Percentiles rank a stretch among this genome's conserved stretches.
Conservation (phyloP, 768 basidiomycete genomes). For the Naganishia vishniacii region DNA sequence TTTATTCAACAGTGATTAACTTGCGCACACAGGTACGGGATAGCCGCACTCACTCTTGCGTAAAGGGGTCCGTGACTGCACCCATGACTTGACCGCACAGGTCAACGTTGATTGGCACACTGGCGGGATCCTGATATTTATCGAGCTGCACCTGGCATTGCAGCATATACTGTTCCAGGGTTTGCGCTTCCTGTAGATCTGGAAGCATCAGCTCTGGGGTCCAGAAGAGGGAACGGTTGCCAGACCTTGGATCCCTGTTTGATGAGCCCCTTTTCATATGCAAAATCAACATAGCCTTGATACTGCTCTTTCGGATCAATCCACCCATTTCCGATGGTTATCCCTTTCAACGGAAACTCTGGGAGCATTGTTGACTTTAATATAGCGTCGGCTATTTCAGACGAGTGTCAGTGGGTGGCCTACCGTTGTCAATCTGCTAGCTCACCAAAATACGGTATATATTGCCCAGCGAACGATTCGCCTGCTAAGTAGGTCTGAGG, state of each 20-base stretch:
- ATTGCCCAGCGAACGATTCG: conserved; percentile 96
- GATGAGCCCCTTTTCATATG: conserved; percentile 69
- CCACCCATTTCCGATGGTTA: conserved; percentile 97
- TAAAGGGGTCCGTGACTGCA: conserved; percentile 48
- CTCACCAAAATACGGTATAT: conserved; percentile 88
- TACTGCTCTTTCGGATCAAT: conserved; percentile 86
- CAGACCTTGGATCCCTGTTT: conserved; percentile 65
- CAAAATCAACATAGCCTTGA: conserved; percentile 79
- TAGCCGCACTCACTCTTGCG: conserved; percentile 45
- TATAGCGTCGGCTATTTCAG: conserved; percentile 65
- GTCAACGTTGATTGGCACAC: conserved; percentile 53
- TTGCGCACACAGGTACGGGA: too few relatives aligned
- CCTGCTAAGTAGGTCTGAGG: conserved; percentile 86
- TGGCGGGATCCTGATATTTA: conserved; percentile 34
- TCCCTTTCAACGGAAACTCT: conserved; percentile 63
- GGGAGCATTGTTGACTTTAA: conserved; percentile 57
- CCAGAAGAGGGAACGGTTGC: neutral
- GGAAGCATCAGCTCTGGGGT: neutral
- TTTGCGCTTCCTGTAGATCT: conserved; percentile 57
- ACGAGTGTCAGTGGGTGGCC: neutral
- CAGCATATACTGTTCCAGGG: conserved; percentile 58
- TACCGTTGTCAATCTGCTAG: conserved; percentile 20
- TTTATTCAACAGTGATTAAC: neutral
- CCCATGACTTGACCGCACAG: conserved; percentile 61
- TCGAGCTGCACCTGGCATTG: conserved; percentile 56